phyloP scores from a whole-genome alignment of 2,329 filamentous ascomycete species.

The Arthrobotrys pseudoclavata region DNA sequence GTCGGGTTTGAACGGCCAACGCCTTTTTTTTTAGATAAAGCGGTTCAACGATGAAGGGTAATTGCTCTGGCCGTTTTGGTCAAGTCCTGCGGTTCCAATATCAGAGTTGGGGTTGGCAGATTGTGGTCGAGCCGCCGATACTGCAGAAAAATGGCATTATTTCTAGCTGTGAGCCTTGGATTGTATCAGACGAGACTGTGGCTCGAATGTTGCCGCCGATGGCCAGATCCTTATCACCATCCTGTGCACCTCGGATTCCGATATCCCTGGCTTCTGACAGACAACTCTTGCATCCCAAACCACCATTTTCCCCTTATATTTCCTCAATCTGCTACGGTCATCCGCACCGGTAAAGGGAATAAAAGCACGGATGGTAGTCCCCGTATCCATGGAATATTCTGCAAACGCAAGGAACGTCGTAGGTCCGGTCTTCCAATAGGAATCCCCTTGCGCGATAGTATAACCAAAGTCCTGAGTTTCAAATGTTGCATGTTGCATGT shows the following conservation, averaged over 20 bases:
- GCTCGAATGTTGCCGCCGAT: not conserved
- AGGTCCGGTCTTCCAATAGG: slow-evolving; percentile 13
- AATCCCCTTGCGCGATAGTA: not conserved
- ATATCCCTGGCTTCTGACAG: slow-evolving; percentile 33
- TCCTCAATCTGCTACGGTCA: slow-evolving; percentile 20
- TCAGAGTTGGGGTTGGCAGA: slow-evolving; percentile 37
- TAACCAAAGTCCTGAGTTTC: not conserved
- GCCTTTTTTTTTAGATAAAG: slow-evolving; percentile 29
- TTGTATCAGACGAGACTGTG: not conserved
- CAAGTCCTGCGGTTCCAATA: not conserved
- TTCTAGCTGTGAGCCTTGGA: not conserved
- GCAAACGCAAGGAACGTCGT: slow-evolving; percentile 14
- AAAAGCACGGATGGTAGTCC: slow-evolving; percentile 28
- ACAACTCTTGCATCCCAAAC: slow-evolving; percentile 44
- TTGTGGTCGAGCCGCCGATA: not conserved
- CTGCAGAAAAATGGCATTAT: not conserved
- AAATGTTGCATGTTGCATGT: too few relatives aligned
- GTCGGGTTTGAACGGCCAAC: not conserved
- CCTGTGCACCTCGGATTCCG: not conserved
- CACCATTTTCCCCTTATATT: slow-evolving; percentile 18
- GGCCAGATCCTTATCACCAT: not conserved
- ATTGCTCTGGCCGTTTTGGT: not conserved
- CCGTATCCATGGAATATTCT: slow-evolving; percentile 31
- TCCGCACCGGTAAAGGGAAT: slow-evolving; percentile 25
- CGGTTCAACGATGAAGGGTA: slow-evolving; percentile 2